These are phyloP conservation scores for Cudoniella acicularis DNA, from an alignment of 495 filamentous ascomycete species.

Conservation along the genomic window DNA sequence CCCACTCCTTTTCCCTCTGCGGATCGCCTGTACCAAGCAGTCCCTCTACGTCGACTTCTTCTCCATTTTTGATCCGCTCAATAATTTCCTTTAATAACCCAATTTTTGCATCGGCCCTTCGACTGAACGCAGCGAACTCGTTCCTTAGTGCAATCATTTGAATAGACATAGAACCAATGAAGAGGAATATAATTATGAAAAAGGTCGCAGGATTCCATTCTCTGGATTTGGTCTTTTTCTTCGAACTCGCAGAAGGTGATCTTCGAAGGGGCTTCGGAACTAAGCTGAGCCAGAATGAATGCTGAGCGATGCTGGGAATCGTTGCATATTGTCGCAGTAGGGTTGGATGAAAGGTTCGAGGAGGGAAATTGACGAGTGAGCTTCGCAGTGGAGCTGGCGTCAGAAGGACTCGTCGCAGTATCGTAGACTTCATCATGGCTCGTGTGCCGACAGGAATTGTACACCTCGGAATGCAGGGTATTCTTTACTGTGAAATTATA, in stretches of 20 bases:
- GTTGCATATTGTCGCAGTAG: conserved; percentile 14
- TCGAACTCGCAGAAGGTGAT: conserved; percentile 2
- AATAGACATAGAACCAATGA: conserved; percentile 93
- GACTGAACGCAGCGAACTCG: conserved; percentile 64
- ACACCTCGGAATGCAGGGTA: too few species aligned
- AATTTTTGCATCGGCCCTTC: conserved; percentile 77
- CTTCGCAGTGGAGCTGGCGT: conserved; percentile 18
- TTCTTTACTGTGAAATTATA: too few species aligned
- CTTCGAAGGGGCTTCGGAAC: conserved; percentile 49
- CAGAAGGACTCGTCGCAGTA: conserved; percentile 17
- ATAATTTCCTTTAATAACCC: conserved; percentile 76
- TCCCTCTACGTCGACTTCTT: conserved; percentile 86
- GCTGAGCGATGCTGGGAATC: conserved; percentile 57
- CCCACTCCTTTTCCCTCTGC: conserved; percentile 79
- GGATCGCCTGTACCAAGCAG: conserved; percentile 76
- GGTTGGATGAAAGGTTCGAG: neutral
- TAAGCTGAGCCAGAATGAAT: conserved; percentile 67
- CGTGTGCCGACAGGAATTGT: neutral
- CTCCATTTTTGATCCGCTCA: conserved; percentile 74
- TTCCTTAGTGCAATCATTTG: conserved; percentile 80
- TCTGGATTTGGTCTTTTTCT: conserved; percentile 47
- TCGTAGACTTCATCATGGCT: conserved; percentile 14
- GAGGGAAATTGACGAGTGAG: conserved; percentile 3
- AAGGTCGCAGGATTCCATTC: conserved; percentile 93
- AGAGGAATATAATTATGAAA: conserved; percentile 84